Base-by-base conservation (phyloP, 1,284 basidiomycete species). In the Leucoagaricus sp. region DNA sequence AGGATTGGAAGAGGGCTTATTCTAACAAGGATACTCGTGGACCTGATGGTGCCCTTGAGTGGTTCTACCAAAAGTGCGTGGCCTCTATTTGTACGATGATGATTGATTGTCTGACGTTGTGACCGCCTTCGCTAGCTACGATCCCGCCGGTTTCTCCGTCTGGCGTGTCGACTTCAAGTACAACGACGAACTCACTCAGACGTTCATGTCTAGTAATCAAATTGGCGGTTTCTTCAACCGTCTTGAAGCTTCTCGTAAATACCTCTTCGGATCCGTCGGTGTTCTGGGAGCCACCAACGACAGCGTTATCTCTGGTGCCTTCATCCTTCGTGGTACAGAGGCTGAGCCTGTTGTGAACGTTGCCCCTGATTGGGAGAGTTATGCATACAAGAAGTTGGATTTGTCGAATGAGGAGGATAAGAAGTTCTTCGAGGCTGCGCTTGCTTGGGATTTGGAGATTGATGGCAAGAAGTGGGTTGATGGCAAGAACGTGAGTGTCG, bases 1-100 rank as follows among this genome's bases (percentile, higher is more conserved):
- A 98, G 75, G 95, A 98, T 78, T 97, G 93, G 93, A 98, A 98
- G 80, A 88, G 94, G 53, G 89, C 91, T 58, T 98, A 98, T 83
- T 97, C 94, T 66, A 98, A 98, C 89, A 89, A 91, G 75, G 96
- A 98, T 57, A 98, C 96, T 36, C 86, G 91, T 58, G 90, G 89
- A 36, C 62, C 86, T 21, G 86, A 73, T 50, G 91, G 91, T 58
- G 66, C 89, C 46, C 64, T 93, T 23, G 89, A 93, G 71, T 96
- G 93, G 93, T 89, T 96, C 84, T 94, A 95, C 81, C 69, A 93
- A 73, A 88, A 94, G 90, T 93, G 64, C 54, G 85, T 75, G 3
- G n/a, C 12, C 10, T 21, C 25, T 36, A 13, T 6, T 13, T 15
- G 17, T 4, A 34, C 17, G 12, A 26, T 46, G 5, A 9, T 8